Evolutionary conservation across 2,329 filamentous ascomycete genomes (phyloP), one percentile per base, ranked within the genome.

Genomic region (Penicillium italicum): DNA sequence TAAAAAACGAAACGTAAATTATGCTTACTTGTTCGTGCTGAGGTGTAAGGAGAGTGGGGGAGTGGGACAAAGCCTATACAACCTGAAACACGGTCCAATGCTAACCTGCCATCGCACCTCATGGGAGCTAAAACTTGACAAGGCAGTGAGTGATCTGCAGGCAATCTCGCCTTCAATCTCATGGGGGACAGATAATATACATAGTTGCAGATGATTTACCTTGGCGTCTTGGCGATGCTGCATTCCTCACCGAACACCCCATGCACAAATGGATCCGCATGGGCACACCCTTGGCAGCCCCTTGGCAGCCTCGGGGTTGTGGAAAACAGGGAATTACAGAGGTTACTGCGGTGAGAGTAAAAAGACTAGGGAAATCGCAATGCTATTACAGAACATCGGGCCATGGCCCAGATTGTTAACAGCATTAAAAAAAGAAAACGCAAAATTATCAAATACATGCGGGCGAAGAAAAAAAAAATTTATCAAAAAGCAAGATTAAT

Each of bases 381-480:
- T 56, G 51, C 59, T 40, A 51, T 55, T 62, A 59, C 53, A 51
- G 40, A 50, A 54, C 16, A 38, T 51, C 41, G 53, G 34, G 33
- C 55, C 55, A 41, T 50, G 50, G 55, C 42, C 53, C 49, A 50
- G 56, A 41, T 40, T 52, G 40, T 50, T 43, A 49, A 37, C 48
- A 53, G 48, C 41, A 50, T 24, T 5, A n/a, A 26, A 34, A 40
- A 59, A 50, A 50, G 44, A 46, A 36, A 58, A 20, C 38, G 34
- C 47, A 40, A 52, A 50, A 50, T 53, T 63, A 65, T 61, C 56
- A 57, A 64, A 66, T 67, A 66, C 65, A 68, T 63, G 55, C 44
- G 55, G 31, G 50, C 49, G 47, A 59, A 58, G 50, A 50, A 40
- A 53, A 55, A 55, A 45, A 55, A 48, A 36, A 41, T 54, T 46